These are phyloP conservation scores for Kuraishia ogatae DNA, from an alignment of 805 yeast species.

Conservation along the genomic window DNA sequence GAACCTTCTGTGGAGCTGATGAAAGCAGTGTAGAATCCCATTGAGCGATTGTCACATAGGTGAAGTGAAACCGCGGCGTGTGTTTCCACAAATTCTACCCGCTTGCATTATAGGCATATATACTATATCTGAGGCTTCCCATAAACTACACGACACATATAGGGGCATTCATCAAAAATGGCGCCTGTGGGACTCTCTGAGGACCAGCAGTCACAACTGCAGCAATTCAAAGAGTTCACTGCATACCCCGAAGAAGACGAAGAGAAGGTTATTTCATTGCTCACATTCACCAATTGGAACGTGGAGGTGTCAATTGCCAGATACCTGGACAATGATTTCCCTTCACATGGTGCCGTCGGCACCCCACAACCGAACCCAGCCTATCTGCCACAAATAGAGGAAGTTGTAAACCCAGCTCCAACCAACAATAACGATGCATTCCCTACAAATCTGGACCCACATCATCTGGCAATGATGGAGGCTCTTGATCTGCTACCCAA, in stretches of 20 bases:
- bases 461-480: neutral
- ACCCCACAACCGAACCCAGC: neutral
- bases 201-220: slow-evolving; percentile 33
- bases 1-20: too few species aligned
- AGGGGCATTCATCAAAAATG: slow-evolving; percentile 8
- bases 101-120: too few species aligned
- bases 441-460: neutral
- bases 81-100: too few species aligned
- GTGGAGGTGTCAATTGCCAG: slow-evolving; percentile 52
- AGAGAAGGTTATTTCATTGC: slow-evolving; percentile 34
- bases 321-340: slow-evolving; percentile 51
- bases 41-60: too few species aligned
- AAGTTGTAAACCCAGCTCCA: neutral
- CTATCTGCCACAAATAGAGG: slow-evolving; percentile 8
- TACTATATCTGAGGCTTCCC: too few species aligned
- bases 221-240: slow-evolving; percentile 42
- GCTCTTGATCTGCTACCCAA: slow-evolving; percentile 18
- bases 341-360: slow-evolving; percentile 15
- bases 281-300: slow-evolving; percentile 49
- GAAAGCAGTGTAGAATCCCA: too few species aligned
- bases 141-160: neutral
- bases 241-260: slow-evolving; percentile 38
- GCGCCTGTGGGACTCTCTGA: slow-evolving; percentile 8
- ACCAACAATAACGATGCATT: neutral
- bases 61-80: too few species aligned